A percentile compares a stretch with the other conserved stretches of the same genome.
Conservation (phyloP, 345 rosid genomes). For the Diplotaxis tenuifolia region DNA sequence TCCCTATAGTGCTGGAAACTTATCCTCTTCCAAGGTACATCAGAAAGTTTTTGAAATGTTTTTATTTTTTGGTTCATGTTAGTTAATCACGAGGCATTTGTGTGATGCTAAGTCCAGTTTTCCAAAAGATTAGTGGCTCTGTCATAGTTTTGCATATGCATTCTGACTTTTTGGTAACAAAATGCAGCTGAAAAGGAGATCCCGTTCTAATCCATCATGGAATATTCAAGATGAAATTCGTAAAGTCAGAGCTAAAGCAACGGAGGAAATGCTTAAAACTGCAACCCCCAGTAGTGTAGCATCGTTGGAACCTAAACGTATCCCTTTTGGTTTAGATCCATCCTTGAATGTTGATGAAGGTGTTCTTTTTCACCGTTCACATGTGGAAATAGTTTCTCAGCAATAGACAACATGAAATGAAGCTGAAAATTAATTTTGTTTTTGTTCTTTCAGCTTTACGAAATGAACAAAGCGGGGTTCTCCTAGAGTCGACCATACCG, state of each 20-base stretch:
- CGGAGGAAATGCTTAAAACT: constrained; percentile 73
- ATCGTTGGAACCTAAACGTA: constrained; percentile 42
- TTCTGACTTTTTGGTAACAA: constrained; percentile 30
- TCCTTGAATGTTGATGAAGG: constrained; percentile 38
- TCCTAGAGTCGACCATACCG: constrained; percentile 23
- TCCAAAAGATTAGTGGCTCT: not conserved
- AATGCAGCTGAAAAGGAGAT: constrained; percentile 57
- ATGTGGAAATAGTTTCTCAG: constrained; percentile 11
- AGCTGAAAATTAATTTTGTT: constrained; percentile 9
- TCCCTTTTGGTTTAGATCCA: constrained; percentile 31
- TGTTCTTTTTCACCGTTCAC: constrained; percentile 13
- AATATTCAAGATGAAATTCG: constrained; percentile 83
- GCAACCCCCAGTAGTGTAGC: constrained; percentile 46
- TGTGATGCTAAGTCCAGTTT: constrained; percentile 9
- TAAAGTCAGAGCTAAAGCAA: constrained; percentile 84
- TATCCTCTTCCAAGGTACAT: constrained; percentile 56
- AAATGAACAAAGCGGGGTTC: constrained; percentile 28
- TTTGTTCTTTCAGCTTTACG: constrained; percentile 27
- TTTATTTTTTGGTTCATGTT: not conserved
- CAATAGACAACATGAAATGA: constrained; percentile 4
- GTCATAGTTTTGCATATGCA: not conserved
- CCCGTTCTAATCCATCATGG: constrained; percentile 61
- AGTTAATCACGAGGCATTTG: constrained; percentile 11
- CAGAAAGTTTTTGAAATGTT: constrained; percentile 3
- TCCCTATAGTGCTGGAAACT: constrained; percentile 42